A percentile compares a stretch with the other conserved stretches of the same genome.
Conservation (phyloP, 306 rosid genomes). For the Quercus wislizeni region DNA sequence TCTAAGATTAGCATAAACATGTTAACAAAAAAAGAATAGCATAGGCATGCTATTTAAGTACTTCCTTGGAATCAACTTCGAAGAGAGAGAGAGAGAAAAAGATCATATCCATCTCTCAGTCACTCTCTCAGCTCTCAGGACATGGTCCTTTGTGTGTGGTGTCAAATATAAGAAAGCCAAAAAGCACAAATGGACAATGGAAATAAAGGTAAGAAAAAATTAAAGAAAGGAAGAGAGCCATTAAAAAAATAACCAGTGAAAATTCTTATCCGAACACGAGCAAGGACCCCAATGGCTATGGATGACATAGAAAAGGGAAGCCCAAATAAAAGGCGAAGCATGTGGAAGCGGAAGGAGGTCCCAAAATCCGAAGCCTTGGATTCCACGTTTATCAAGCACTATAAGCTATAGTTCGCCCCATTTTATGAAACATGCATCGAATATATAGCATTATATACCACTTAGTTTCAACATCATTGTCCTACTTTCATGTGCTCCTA, state of each 20-base stretch:
- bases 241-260: background rate
- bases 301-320: constrained; percentile 13
- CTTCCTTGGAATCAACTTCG: background rate
- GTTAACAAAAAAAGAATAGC: too few relatives aligned
- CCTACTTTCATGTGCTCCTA: constrained; percentile 51
- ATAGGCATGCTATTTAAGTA: background rate
- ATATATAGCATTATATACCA: background rate
- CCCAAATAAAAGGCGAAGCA: constrained; percentile 21
- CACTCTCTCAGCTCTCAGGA: background rate
- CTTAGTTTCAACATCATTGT: constrained; percentile 15
- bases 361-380: constrained; percentile 43
- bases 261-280: background rate
- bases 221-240: constrained; percentile 6
- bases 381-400: constrained; percentile 34
- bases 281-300: constrained; percentile 14
- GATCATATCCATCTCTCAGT: background rate
- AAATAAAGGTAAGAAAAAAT: background rate
- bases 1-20: too few relatives aligned
- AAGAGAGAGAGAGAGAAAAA: background rate
- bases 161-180: constrained; percentile 38
- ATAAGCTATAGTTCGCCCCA: constrained; percentile 2
- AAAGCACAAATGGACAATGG: constrained; percentile 14
- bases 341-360: constrained; percentile 35
- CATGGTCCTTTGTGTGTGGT: constrained; percentile 12
- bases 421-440: constrained; percentile 22